A percentile compares a stretch with the other conserved stretches of the same genome.
These are phyloP conservation scores for Rhodamnia rubescens DNA, from an alignment of 345 rosid species.

Conservation along the genomic window DNA sequence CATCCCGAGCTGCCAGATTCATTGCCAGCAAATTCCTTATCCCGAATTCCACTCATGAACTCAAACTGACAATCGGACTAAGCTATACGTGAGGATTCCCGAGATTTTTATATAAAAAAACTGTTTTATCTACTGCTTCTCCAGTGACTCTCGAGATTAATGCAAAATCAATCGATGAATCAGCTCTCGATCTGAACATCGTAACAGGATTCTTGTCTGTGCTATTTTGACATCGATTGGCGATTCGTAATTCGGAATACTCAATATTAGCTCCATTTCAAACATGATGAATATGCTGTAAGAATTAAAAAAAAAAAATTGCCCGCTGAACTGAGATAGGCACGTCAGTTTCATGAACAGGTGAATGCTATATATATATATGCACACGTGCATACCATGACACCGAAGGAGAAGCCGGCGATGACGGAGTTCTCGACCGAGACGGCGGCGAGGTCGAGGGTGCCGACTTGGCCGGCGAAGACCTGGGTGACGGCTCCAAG, in stretches of 20 bases:
- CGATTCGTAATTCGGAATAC: not conserved
- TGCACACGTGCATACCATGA: conserved; percentile 31
- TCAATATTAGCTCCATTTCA: not conserved
- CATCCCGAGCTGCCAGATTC: conserved; percentile 63
- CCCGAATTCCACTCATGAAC: not conserved
- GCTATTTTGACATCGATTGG: not conserved
- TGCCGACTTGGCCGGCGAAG: conserved; percentile 68
- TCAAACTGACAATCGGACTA: not conserved
- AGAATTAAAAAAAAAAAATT: not conserved
- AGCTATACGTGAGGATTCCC: not conserved
- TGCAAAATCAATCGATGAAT: not conserved
- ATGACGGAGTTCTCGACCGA: conserved; percentile 84
- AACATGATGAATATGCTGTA: not conserved
- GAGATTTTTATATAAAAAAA: not conserved
- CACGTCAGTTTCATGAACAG: not conserved
- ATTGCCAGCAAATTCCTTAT: not conserved
- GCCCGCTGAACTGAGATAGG: not conserved
- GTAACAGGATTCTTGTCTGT: not conserved
- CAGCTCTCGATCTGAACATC: not conserved
- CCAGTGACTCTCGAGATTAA: not conserved
- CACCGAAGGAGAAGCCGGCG: conserved; percentile 87
- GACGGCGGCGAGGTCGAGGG: conserved; percentile 70
- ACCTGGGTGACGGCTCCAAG: conserved; percentile 83
- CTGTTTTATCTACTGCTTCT: not conserved
- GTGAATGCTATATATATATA: not conserved